Evolutionary conservation across 345 rosid species (phyloP).

Genomic region (Leavenworthia alabamica): DNA sequence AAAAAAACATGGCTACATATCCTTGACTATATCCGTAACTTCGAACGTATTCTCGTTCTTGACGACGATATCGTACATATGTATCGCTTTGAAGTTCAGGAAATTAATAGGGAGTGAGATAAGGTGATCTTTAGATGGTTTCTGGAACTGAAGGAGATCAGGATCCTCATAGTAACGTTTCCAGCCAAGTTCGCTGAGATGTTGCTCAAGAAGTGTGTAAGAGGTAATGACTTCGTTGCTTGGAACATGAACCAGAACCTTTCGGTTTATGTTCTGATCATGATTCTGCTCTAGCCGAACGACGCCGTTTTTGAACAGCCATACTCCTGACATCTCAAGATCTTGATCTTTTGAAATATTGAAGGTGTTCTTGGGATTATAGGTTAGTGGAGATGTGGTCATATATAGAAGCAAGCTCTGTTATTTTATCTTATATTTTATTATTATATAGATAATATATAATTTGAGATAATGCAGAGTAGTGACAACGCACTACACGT

Average conservation of each 20-base stretch:
- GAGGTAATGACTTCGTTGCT: slow-evolving; percentile 58
- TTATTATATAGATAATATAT: too few relatives aligned
- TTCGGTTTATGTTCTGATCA: slow-evolving; percentile 34
- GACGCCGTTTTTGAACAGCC: slow-evolving; percentile 71
- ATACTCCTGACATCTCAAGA: slow-evolving; percentile 62
- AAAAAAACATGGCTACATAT: slow-evolving; percentile 34
- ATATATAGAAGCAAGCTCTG: slow-evolving; percentile 4
- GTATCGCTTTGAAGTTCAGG: slow-evolving; percentile 54
- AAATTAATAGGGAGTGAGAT: slow-evolving; percentile 77
- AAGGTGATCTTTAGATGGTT: slow-evolving; percentile 50
- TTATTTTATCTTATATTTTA: not conserved
- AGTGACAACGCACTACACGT: too few relatives aligned
- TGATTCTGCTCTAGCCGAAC: slow-evolving; percentile 60
- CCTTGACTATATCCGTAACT: too few relatives aligned
- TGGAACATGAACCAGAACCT: slow-evolving; percentile 52
- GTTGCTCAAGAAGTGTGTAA: slow-evolving; percentile 48
- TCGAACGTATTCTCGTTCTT: slow-evolving; percentile 62
- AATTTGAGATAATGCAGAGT: not conserved
- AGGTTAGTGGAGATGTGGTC: not conserved
- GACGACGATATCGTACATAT: slow-evolving; percentile 83
- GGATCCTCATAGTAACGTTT: slow-evolving; percentile 68
- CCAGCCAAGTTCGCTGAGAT: slow-evolving; percentile 68
- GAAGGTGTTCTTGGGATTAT: not conserved
- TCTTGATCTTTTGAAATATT: not conserved
- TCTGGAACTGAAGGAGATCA: slow-evolving; percentile 65